Conservation (phyloP, 495 filamentous ascomycete genomes). For the Amniculicola lignicola region DNA sequence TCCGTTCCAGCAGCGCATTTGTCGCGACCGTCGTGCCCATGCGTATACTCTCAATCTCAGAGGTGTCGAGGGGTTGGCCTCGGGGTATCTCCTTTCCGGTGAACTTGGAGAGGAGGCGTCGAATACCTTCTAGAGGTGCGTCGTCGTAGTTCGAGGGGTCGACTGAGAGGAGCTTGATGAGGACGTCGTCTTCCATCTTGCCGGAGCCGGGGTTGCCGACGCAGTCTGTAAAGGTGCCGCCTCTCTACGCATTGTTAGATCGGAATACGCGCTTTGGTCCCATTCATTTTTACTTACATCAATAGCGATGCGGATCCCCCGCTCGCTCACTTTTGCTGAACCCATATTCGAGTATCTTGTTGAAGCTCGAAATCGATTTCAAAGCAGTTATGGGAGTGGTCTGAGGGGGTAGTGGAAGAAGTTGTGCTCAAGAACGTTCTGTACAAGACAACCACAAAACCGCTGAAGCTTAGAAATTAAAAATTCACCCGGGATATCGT, state of each 20-base stretch:
- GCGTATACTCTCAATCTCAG: conserved; percentile 62
- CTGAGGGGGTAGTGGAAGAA: background rate
- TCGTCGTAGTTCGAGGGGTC: conserved; percentile 53
- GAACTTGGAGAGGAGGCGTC: conserved; percentile 82
- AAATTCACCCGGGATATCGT: too few species aligned
- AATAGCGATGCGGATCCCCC: conserved; percentile 45
- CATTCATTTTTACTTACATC: conserved; percentile 34
- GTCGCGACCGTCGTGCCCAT: conserved; percentile 51
- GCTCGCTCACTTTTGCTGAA: conserved; percentile 6
- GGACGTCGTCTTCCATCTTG: conserved; percentile 46
- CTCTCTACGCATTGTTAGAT: conserved; percentile 41
- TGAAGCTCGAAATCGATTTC: too few species aligned
- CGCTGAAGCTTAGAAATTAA: too few species aligned
- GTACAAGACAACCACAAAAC: too few species aligned
- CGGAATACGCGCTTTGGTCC: too few species aligned
- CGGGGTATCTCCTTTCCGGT: conserved; percentile 71
- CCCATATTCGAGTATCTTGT: conserved; percentile 16
- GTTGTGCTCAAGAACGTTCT: too few species aligned
- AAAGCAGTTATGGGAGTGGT: background rate
- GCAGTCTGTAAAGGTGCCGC: conserved; percentile 66
- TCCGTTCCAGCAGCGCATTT: conserved; percentile 75
- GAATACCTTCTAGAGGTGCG: conserved; percentile 67
- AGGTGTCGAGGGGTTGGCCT: conserved; percentile 78
- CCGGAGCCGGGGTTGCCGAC: conserved; percentile 53
- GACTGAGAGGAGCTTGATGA: conserved; percentile 52